phyloP scores from a whole-genome alignment of 2,329 filamentous ascomycete species.

The Claviceps capensis region DNA sequence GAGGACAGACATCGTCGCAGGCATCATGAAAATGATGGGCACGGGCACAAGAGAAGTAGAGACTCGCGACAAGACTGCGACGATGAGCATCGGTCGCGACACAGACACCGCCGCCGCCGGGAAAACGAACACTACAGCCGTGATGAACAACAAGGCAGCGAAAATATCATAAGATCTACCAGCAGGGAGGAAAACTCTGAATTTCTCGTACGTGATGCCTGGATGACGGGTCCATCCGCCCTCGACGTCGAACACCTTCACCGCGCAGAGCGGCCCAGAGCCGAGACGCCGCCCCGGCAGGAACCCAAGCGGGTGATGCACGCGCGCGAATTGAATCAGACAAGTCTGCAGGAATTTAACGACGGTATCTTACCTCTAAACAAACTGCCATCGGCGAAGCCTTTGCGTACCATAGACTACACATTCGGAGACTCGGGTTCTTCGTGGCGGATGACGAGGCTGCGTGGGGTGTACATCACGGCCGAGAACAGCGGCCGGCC shows the following conservation, averaged over 20 bases:
- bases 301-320: conserved; percentile 62
- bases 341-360: conserved; percentile 41
- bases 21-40: conserved; percentile 23
- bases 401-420: conserved; percentile 52
- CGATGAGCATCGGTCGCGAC: conserved; percentile 31
- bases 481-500: conserved; percentile 59
- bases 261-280: conserved; percentile 33
- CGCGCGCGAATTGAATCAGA: conserved; percentile 63
- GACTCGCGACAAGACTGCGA: conserved; percentile 34
- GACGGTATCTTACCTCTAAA: conserved; percentile 23
- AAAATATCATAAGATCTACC: conserved; percentile 9
- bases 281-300: conserved; percentile 36
- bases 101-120: conserved; percentile 14
- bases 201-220: conserved; percentile 59
- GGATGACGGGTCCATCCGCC: conserved; percentile 84
- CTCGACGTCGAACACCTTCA: conserved; percentile 76
- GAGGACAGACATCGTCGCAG: conserved; percentile 18
- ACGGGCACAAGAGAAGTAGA: conserved; percentile 47
- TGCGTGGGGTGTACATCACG: conserved; percentile 70
- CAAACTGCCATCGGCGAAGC: conserved; percentile 17
- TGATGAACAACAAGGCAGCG: conserved; percentile 28
- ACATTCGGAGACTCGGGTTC: conserved; percentile 81
- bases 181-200: conserved; percentile 8
- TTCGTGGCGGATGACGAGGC: conserved; percentile 91
- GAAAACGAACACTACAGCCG: conserved; percentile 27